These are phyloP conservation scores for Lophiostoma macrostomum DNA, from an alignment of 495 filamentous ascomycete species.

Conservation along the genomic window DNA sequence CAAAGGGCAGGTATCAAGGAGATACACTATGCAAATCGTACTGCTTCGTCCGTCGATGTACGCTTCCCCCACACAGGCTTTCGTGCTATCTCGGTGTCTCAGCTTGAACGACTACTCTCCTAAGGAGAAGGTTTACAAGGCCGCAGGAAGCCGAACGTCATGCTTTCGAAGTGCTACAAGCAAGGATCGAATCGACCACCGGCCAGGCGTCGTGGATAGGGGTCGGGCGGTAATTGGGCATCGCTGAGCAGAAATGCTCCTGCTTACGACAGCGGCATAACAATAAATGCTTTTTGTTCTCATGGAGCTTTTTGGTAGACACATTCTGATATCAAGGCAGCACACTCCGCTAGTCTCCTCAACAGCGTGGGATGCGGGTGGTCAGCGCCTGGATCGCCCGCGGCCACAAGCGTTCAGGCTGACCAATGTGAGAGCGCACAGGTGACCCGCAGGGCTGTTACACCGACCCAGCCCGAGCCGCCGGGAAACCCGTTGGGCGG, in stretches of 20 bases:
- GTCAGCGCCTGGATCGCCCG: slow-evolving; percentile 14
- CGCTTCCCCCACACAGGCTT: slow-evolving; percentile 33
- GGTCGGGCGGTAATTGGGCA: no score
- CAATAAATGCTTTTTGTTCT: background rate
- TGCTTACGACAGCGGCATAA: background rate
- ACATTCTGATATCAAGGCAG: slow-evolving; percentile 17
- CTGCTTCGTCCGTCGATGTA: slow-evolving; percentile 5
- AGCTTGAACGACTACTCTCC: slow-evolving; percentile 28
- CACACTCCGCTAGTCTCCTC: slow-evolving; percentile 24
- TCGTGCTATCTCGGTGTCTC: slow-evolving; percentile 20
- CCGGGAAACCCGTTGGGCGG: slow-evolving; percentile 19
- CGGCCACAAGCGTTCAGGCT: slow-evolving; percentile 27
- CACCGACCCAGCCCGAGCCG: slow-evolving; percentile 25
- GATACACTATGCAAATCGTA: slow-evolving; percentile 32
- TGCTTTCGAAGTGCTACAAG: no score
- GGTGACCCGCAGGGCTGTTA: slow-evolving; percentile 21
- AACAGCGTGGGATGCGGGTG: slow-evolving; percentile 17
- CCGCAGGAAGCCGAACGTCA: no score
- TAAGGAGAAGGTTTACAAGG: no score
- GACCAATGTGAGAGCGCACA: slow-evolving; percentile 18
- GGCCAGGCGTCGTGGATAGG: no score
- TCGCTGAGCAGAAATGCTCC: no score
- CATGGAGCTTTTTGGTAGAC: background rate
- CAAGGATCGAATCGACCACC: no score
- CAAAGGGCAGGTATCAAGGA: slow-evolving; percentile 47